Conservation (phyloP, 2,329 filamentous ascomycete genomes). For the Ophioceras dolichostomum region DNA sequence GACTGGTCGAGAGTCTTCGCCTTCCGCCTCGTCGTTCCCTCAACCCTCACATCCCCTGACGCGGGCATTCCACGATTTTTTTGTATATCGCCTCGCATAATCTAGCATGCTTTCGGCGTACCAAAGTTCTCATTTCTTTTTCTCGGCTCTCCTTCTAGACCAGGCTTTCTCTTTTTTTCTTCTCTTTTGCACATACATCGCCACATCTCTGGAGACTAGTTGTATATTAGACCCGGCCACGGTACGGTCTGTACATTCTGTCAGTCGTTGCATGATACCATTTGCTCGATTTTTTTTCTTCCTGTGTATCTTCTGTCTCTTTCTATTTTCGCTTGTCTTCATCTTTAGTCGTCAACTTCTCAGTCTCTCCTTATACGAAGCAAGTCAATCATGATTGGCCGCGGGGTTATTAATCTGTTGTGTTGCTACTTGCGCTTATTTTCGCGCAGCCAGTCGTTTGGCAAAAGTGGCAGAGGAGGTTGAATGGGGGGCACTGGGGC, state of each 20-base stretch:
- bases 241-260: not conserved
- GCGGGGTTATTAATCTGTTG: too few species aligned
- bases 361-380: too few species aligned
- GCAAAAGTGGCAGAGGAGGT: too few species aligned
- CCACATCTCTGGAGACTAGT: not conserved
- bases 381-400: too few species aligned
- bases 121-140: not conserved
- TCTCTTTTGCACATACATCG: not conserved
- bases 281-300: not conserved
- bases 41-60: not conserved
- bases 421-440: too few species aligned
- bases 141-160: not conserved
- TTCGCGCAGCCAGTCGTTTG: too few species aligned
- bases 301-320: not conserved
- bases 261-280: not conserved
- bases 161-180: not conserved
- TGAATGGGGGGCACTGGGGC: too few species aligned
- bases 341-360: too few species aligned
- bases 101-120: not conserved
- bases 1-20: too few species aligned
- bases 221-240: not conserved
- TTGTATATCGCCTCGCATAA: not conserved
- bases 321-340: too few species aligned
- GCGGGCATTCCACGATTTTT: not conserved
- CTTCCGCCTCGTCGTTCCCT: too few species aligned